Conservation (phyloP, 1,284 basidiomycete species). For the Bondarzewia mesenterica region DNA sequence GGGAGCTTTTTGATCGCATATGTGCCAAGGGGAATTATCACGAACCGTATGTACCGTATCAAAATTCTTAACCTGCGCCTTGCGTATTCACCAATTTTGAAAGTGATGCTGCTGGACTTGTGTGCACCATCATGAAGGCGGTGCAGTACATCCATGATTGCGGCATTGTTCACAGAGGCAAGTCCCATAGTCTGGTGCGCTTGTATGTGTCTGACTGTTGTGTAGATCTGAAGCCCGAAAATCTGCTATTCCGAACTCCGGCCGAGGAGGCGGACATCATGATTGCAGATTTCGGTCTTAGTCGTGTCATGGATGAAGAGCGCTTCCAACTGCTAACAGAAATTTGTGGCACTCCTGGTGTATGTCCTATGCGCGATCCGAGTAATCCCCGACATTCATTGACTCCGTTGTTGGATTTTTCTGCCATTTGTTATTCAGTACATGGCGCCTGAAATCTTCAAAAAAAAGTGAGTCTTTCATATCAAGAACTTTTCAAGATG, state of each 20-base stretch:
- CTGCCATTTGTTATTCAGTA: too few species aligned
- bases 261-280: constrained; percentile 92
- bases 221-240: constrained; percentile 93
- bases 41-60: constrained; percentile 57
- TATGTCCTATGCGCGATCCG: constrained; percentile 23
- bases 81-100: constrained; percentile 2
- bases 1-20: constrained; percentile 97
- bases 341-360: constrained; percentile 87
- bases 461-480: constrained; percentile 74
- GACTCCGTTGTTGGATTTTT: neutral
- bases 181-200: constrained; percentile 13
- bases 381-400: neutral
- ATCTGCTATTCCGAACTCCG: constrained; percentile 87
- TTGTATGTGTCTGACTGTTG: neutral
- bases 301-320: constrained; percentile 85
- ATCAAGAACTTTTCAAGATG: too few species aligned
- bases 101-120: constrained; percentile 86
- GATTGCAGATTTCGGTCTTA: constrained; percentile 95
- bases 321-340: constrained; percentile 87
- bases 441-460: constrained; percentile 99
- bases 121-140: constrained; percentile 81
- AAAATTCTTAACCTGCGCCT: neutral
- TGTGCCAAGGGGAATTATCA: constrained; percentile 97
- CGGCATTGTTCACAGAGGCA: constrained; percentile 94
- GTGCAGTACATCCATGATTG: constrained; percentile 90